Conservation (phyloP, 2,329 filamentous ascomycete species). For the Pseudopithomyces chartarum region DNA sequence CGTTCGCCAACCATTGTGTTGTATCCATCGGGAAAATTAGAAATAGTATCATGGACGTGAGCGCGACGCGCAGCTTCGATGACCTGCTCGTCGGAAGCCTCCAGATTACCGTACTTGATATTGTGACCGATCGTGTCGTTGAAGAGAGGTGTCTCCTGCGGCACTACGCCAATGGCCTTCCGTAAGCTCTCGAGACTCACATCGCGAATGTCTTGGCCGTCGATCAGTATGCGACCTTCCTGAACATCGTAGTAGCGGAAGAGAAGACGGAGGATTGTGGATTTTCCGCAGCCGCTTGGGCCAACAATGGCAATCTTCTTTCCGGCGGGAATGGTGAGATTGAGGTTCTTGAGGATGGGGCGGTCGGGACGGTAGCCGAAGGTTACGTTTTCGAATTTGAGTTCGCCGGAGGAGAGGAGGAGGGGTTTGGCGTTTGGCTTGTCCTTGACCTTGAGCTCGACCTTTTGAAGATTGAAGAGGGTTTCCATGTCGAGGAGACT, state of each 20-base stretch:
- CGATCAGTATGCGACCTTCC: conserved; percentile 82
- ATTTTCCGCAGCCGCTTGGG: conserved; percentile 94
- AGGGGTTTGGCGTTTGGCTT: conserved; percentile 74
- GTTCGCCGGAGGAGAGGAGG: conserved; percentile 79
- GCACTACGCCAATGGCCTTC: conserved; percentile 88
- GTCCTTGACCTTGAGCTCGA: conserved; percentile 87
- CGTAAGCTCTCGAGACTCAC: conserved; percentile 83
- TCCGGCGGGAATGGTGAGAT: conserved; percentile 87
- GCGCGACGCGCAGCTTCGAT: conserved; percentile 79
- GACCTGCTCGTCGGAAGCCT: conserved; percentile 74
- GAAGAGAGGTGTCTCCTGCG: conserved; percentile 95
- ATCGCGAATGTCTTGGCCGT: conserved; percentile 87
- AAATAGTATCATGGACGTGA: conserved; percentile 76
- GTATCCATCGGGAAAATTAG: conserved; percentile 84
- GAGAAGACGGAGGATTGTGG: conserved; percentile 84
- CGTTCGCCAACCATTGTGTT: conserved; percentile 90
- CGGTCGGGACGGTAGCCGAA: conserved; percentile 90
- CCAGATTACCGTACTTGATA: conserved; percentile 87
- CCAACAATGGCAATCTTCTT: conserved; percentile 97
- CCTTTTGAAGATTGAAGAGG: conserved; percentile 94
- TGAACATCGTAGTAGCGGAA: conserved; percentile 96
- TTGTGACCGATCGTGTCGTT: conserved; percentile 97
- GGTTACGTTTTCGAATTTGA: conserved; percentile 90
- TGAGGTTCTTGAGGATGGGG: conserved; percentile 84
- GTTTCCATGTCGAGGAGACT: conserved; percentile 98